Base-by-base conservation (phyloP, 208 protist species). In the Vickermania ingenoplastis region DNA sequence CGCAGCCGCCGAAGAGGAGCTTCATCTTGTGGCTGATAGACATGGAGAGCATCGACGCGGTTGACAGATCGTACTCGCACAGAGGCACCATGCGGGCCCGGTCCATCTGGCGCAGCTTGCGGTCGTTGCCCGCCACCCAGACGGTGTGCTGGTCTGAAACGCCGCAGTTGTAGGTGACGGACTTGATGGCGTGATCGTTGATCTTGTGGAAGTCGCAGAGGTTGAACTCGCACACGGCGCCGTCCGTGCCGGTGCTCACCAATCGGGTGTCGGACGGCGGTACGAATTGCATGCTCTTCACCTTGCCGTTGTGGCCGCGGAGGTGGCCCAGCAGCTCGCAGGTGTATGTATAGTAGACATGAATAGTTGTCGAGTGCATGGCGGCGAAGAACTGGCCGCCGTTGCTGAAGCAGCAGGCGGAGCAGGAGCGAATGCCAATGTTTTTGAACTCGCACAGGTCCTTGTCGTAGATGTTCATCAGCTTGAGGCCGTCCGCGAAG, bases 301-400 rank as follows among this genome's bases (percentile, higher is more conserved):
- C 86, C 74, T 97, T 97, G 50, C 90, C 87, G 70, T 87, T 98
- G 83, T 99, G 97, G 0, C 96, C 95, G 41, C 94, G 93, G 54
- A 98, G 70, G 57, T 96, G 94, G 22, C 89, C 94, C 23, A 98
- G 67, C 36, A 91, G 73, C 79, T 98, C 92, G 69, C 95, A 96
- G 4, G 96, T 97, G 75, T 97, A 97, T 22, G 95, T 94, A 59
- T 85, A 91, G 76, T 98, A 98, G 1, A 99, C 86, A 59, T 97
- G 90, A 63, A 99, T 96, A 22, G 91, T 97, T 61, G 91, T 97
- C 17, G 87, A 89, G 72, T 98, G 92, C 53, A 92, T 93, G 7
- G 94, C 96, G 11, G 97, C 97, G 66, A 98, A 98, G 62, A 91
- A 94, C 61, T 98, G 93, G 23, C 97, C 97, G 25, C 97, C 97